Base-by-base conservation (phyloP, 2,329 filamentous ascomycete species). In the Curvularia sp. region DNA sequence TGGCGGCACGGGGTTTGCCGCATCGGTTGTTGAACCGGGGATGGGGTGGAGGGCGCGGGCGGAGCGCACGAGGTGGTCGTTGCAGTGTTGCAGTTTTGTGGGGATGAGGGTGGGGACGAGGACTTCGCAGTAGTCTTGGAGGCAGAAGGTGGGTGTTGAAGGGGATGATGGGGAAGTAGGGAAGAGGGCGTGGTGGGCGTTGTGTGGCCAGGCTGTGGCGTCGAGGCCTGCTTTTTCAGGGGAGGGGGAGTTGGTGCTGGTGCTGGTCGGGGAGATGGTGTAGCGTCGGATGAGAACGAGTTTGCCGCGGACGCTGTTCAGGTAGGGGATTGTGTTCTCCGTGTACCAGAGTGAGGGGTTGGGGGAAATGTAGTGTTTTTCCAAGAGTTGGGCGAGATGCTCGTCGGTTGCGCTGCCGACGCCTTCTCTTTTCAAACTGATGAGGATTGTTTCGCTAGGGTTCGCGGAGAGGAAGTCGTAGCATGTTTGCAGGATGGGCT, bases 41-140 rank as follows among this genome's bases (percentile, higher is more conserved):
- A 81, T 66, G 2, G 74, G 74, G 30, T 75, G 75, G 0, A 75
- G 69, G 5, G 68, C 69, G 0, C 63, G 58, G 0, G 75, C 80
- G 4, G 93, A 87, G 30, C 92, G 87, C 73, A 89, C 88, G 47
- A 97, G 86, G 68, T 97, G 93, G 24, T 88, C 88, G 58, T 85
- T 88, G 53, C 87, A 87, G 69, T 88, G 88, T 42, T 83, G 78
- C 59, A 96, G 89, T 83, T 98, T 99, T 77, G 88, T 87, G 38
- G 89, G 83, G 59, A 98, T 94, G 67, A 89, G 89, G 58, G 86
- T 81, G 22, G 85, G 87, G 76, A 92, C 87, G 46, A 89, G 80
- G 33, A 99, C 88, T 72, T 96, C 92, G 82, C 96, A 98, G 78
- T 94, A 97, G 80, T 98, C 95, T 80, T 98, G 95, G 42, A 98